Evolutionary conservation across 352 stramenopile genomes (phyloP), one percentile per base, ranked within the genome.

Genomic region (Pythium phragmiticola): DNA sequence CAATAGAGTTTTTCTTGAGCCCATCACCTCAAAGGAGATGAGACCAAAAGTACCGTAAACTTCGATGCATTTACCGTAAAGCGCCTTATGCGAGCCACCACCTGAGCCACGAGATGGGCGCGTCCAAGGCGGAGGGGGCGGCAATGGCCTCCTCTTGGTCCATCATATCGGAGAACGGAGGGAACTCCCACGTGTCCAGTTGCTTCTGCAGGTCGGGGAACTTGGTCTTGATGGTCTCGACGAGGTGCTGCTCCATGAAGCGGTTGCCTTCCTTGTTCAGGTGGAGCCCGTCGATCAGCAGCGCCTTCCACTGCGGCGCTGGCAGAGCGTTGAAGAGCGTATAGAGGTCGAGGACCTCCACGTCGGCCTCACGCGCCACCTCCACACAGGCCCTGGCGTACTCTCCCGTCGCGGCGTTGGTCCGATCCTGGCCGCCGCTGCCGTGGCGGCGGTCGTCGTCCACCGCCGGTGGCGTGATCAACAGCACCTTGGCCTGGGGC

Each of bases 401-500:
- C 55, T 70, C 61, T 4, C 60, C 77, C 12, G 75, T 57, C 3
- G 46, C 55, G 0, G 48, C 76, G 43, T 87, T 82, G 14, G 70
- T 77, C 33, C 80, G 76, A 36, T 90, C 82, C 17, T 80, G 47
- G 11, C 37, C 28, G 1, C 53, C 53, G n/a, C 39, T 19, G 47
- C 37, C 26, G 21, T 42, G 39, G 16, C 53, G 53, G 4, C 16
- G 34, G 7, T 17, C 23, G 45, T 89, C 78, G 55, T 87, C 77
- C 28, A 89, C 71, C 17, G 79, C 64, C 4, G 76, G 72, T n/a
- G 80, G 78, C 19, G 80, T 87, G 57, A 90, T 80, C 30, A 90
- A 33, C 43, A 88, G 47, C 30, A 90, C 59, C 39, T 75, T 46
- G 23, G 71, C 75, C 8, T 68, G 42, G 6, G 69, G 43, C 4